Percentiles rank a stretch among this genome's conserved stretches.
phyloP scores from a whole-genome alignment of 306 rosid genomes.

The Rosa persica region DNA sequence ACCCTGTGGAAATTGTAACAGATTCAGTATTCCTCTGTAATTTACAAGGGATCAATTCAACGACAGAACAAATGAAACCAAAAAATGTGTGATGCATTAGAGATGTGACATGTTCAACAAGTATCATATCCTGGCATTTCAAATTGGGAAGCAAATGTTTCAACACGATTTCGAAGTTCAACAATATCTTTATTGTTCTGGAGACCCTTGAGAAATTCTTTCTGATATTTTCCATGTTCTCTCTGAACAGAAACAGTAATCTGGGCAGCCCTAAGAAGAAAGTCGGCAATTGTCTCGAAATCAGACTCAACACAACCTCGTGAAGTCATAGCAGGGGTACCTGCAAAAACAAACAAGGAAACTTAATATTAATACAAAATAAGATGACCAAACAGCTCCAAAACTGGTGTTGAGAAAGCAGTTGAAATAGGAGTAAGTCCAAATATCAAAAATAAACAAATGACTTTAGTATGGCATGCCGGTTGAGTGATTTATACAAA shows the following conservation, averaged over 20 bases:
- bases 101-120: slow-evolving; percentile 25
- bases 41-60: slow-evolving; percentile 30
- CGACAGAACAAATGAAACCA: neutral
- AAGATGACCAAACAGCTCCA: neutral
- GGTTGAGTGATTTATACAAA: neutral
- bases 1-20: slow-evolving; percentile 13
- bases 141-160: slow-evolving; percentile 67
- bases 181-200: slow-evolving; percentile 55
- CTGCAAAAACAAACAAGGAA: slow-evolving; percentile 33
- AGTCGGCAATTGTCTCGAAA: slow-evolving; percentile 72
- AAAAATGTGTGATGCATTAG: slow-evolving; percentile 12
- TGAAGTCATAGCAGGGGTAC: slow-evolving; percentile 93
- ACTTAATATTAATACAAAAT: neutral
- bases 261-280: slow-evolving; percentile 71
- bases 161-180: slow-evolving; percentile 64
- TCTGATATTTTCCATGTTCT: slow-evolving; percentile 60
- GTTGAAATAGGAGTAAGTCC: neutral
- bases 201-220: slow-evolving; percentile 59
- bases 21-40: slow-evolving; percentile 14
- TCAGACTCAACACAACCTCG: slow-evolving; percentile 82
- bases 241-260: slow-evolving; percentile 55
- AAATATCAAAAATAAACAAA: neutral
- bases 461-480: neutral
- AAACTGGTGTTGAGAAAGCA: neutral
- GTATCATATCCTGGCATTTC: slow-evolving; percentile 82